A percentile compares a stretch with the other conserved stretches of the same genome.
phyloP scores from a whole-genome alignment of 2,329 filamentous ascomycete species.

The Aureobasidium leucospermi region DNA sequence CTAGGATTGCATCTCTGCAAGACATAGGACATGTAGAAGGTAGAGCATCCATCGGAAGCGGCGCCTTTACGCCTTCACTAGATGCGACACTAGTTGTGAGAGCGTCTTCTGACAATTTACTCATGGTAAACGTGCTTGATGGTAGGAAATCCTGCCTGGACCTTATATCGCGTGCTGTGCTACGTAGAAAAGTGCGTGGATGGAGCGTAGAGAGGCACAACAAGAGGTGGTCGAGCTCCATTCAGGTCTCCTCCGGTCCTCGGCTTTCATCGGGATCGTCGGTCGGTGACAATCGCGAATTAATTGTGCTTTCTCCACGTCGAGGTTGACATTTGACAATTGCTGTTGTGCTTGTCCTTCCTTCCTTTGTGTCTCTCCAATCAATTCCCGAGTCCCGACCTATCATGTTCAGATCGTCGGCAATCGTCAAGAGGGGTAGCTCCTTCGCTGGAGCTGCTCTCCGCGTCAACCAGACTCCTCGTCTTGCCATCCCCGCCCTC shows the following conservation, averaged over 20 bases:
- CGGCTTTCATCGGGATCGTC: conserved; percentile 4
- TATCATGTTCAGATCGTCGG: conserved; percentile 10
- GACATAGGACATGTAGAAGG: no score
- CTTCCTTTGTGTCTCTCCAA: background rate
- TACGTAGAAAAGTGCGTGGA: no score
- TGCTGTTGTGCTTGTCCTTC: background rate
- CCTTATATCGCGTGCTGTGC: no score
- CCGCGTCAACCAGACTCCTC: conserved; percentile 1
- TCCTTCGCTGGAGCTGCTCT: conserved; percentile 1
- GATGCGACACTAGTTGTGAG: no score
- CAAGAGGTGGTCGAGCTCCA: background rate
- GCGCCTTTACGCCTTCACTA: no score
- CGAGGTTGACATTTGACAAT: background rate
- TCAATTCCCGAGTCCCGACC: conserved; percentile 1
- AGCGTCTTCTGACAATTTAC: no score
- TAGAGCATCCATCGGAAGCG: no score
- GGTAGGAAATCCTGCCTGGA: no score
- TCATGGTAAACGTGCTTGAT: no score
- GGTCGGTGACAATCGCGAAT: background rate
- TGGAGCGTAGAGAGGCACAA: background rate
- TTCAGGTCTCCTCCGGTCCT: background rate
- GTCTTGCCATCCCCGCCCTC: conserved; percentile 2
- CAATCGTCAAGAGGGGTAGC: conserved; percentile 11
- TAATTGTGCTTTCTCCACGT: background rate
- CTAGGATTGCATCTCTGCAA: no score